Evolutionary conservation across 345 rosid genomes (phyloP), one percentile per base, ranked within the genome.

Genomic region (Murraya paniculata): DNA sequence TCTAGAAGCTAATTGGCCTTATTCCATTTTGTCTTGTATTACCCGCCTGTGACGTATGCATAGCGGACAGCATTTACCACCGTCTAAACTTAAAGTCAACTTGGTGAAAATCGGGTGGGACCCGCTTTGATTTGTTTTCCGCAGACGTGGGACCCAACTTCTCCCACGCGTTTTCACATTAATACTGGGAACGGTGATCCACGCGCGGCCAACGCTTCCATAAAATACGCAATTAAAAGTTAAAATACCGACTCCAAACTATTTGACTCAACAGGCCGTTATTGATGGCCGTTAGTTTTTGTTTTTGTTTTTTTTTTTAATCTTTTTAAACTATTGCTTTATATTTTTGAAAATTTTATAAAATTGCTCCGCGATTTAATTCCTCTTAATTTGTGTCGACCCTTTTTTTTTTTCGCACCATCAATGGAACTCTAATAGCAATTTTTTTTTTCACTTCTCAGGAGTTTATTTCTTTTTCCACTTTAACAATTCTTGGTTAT

Each of bases 101-200:
- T 33, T 30, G 8, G 80, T 79, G 75, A 79, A 75, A 73, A 11
- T 19, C 2, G 0, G 10, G 62, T 14, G 68, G 76, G 74, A 10
- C 38, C 82, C 85, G 68, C 69, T 6, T 6, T 4, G 55, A 21
- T 27, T 36, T 27, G n/a, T 50, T 39, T 5, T 10, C 28, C 31
- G n/a, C 13, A 21, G 11, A 33, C 28, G 76, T 73, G 35, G 58
- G 81, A n/a, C 48, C 71, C 75, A 25, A 68, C 41, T n/a, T n/a
- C 6, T 18, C 28, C 24, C n/a, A 85, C 83, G 71, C 82, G 80
- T 28, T 77, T 77, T 74, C 79, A 50, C 45, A 78, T 33, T 55
- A 71, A 74, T 21, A 55, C 22, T 19, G 6, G 41, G 35, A 78
- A 78, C 85, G 85, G 82, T 82, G 85, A 82, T 82, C 79, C 82